Evolutionary conservation across 345 rosid species (phyloP).

Genomic region (Excoecaria agallocha): DNA sequence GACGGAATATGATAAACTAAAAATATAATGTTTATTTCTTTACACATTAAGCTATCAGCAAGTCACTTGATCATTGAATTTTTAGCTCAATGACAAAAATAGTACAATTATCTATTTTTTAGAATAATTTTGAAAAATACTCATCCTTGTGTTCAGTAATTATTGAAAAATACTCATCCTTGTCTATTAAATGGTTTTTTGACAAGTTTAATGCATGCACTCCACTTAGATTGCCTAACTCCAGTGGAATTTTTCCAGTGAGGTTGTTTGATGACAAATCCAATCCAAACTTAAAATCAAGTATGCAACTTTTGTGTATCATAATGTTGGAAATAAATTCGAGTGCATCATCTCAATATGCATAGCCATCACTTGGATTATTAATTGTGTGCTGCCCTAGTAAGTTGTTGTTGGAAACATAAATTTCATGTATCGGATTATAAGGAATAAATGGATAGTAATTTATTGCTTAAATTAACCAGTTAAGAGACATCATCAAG

Average conservation of each 20-base stretch:
- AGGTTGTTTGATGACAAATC: conserved; percentile 7
- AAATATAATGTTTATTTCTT: too few species aligned
- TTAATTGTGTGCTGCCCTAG: background rate
- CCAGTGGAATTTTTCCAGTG: background rate
- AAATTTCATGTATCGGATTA: background rate
- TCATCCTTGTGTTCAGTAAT: too few species aligned
- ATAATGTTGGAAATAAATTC: background rate
- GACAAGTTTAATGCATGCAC: conserved; percentile 8
- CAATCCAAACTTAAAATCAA: conserved; percentile 2
- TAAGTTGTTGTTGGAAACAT: background rate
- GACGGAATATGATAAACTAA: too few species aligned
- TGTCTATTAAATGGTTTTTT: background rate
- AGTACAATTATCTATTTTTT: too few species aligned
- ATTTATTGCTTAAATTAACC: background rate
- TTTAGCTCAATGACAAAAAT: too few species aligned
- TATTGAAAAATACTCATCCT: too few species aligned
- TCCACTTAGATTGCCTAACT: background rate
- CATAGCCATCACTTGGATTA: background rate
- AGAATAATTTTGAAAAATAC: too few species aligned
- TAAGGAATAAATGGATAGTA: background rate
- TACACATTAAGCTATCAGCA: too few species aligned
- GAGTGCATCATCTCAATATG: background rate
- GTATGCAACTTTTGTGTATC: conserved; percentile 38
- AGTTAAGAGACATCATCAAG: too few species aligned
- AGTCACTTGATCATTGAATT: too few species aligned